A percentile compares a stretch with the other conserved stretches of the same genome.
Evolutionary conservation across 2,329 filamentous ascomycete genomes (phyloP).

Genomic region (Ascomycota sp.): DNA sequence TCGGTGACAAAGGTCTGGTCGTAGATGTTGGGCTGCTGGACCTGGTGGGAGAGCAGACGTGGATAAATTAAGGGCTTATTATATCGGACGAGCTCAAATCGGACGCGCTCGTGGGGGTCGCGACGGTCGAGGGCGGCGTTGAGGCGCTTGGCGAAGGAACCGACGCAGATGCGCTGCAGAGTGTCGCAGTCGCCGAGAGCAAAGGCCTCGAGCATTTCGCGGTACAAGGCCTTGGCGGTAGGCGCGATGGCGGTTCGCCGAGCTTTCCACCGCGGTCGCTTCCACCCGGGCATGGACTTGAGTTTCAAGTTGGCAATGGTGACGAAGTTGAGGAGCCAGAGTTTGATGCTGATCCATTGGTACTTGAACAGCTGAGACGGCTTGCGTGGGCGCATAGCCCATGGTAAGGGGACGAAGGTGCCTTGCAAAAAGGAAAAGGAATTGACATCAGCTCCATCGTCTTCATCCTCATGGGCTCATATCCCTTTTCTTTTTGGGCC

Average conservation of each 20-base stretch:
- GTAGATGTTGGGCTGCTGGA: conserved; percentile 23
- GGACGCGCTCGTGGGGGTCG: conserved; percentile 19
- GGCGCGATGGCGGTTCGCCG: conserved; percentile 21
- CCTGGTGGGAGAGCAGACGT: conserved; percentile 33
- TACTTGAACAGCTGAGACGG: conserved; percentile 13
- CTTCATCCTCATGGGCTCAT: too few relatives aligned
- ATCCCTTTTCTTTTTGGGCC: too few relatives aligned
- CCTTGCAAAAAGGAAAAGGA: conserved; percentile 10
- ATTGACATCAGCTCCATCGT: too few relatives aligned
- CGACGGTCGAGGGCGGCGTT: conserved; percentile 31
- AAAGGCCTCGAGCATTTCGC: conserved; percentile 38
- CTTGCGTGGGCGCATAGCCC: conserved; percentile 13
- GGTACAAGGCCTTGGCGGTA: conserved; percentile 37
- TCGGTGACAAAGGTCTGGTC: conserved; percentile 18
- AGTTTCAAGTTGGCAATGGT: conserved; percentile 19
- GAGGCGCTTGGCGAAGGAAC: conserved; percentile 30
- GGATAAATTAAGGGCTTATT: conserved; percentile 20
- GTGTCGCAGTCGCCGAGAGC: conserved; percentile 33
- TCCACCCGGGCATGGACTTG: conserved; percentile 22
- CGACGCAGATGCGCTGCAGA: conserved; percentile 31
- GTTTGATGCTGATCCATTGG: conserved; percentile 15
- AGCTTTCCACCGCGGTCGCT: conserved; percentile 22
- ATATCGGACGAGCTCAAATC: conserved; percentile 36
- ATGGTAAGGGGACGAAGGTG: conserved; percentile 25
- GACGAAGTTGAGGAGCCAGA: conserved; percentile 14